phyloP scores from a whole-genome alignment of 2,329 filamentous ascomycete genomes.

The Gaeumannomyces tritici region DNA sequence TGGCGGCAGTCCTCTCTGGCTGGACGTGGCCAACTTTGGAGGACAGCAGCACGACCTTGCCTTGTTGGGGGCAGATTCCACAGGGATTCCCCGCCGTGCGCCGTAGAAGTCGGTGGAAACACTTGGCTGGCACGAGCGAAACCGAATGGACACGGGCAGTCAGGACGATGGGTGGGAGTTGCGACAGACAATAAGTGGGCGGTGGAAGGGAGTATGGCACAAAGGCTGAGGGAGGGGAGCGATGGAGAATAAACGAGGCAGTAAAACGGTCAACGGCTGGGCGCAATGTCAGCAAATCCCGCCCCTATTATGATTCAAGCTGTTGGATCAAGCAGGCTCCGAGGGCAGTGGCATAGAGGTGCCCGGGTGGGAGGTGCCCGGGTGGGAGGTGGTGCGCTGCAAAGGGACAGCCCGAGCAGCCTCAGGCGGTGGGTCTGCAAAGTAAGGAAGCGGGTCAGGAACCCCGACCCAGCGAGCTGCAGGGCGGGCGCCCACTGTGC shows the following conservation, averaged over 20 bases:
- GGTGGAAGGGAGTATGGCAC: neutral
- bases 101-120: neutral
- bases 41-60: neutral
- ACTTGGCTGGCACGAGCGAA: no score
- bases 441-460: neutral
- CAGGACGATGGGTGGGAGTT: neutral
- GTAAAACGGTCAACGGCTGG: neutral
- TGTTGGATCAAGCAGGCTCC: no score
- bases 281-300: neutral
- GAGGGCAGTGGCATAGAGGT: no score
- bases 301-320: neutral
- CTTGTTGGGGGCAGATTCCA: neutral
- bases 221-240: neutral
- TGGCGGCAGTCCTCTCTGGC: neutral
- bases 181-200: neutral
- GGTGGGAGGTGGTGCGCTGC: no score
- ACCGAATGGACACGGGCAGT: neutral
- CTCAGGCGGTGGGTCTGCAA: neutral
- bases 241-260: neutral
- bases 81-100: neutral
- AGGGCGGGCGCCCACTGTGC: neutral
- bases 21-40: neutral
- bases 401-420: neutral
- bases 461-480: neutral
- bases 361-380: no score